Evolutionary conservation across 2,329 filamentous ascomycete genomes (phyloP).

Genomic region (Colletotrichum spaethianum): DNA sequence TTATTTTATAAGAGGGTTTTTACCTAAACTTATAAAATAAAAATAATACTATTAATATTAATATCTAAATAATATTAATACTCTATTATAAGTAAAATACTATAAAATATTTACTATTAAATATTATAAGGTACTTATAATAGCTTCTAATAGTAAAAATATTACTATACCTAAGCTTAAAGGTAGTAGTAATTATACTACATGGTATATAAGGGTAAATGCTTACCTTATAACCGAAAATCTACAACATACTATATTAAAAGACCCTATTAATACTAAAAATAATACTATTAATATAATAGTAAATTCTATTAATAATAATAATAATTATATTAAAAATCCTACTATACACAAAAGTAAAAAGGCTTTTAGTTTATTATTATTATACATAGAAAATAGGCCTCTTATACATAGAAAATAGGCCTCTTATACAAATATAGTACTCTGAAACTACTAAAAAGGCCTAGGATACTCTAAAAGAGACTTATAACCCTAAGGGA

Average conservation of each 20-base stretch:
- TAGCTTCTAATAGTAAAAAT: background rate
- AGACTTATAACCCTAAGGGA: no score
- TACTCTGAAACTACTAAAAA: no score
- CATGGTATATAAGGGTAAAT: no score
- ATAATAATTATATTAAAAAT: background rate
- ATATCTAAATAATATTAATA: background rate
- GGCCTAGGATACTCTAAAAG: no score
- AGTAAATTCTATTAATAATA: background rate
- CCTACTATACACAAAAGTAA: background rate
- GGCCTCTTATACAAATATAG: no score
- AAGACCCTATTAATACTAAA: no score
- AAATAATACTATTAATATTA: background rate
- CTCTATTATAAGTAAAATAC: no score
- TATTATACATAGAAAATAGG: no score
- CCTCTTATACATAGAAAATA: no score
- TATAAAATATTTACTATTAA: background rate
- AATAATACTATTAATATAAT: background rate
- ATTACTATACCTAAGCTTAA: background rate
- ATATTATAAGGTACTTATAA: slow-evolving; percentile 5
- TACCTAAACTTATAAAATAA: background rate
- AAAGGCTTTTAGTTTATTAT: no score
- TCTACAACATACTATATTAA: no score
- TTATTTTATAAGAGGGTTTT: background rate
- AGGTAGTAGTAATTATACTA: background rate
- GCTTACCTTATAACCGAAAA: no score